Evolutionary conservation across 1,139 yeast genomes (phyloP), one percentile per base, ranked within the genome.

Genomic region (Insectozyma bohioensis): DNA sequence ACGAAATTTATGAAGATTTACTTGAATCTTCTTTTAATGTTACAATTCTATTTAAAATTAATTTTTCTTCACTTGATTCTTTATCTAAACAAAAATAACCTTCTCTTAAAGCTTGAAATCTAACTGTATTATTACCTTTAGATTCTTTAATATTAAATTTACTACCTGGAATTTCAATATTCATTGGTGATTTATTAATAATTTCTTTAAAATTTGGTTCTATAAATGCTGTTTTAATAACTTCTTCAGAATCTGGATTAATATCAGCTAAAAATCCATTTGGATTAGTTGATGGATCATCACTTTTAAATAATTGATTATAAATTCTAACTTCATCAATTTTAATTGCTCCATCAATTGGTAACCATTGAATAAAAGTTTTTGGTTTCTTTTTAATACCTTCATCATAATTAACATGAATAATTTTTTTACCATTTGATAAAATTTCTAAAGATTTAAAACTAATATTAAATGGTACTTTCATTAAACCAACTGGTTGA

Each of bases 101-200:
- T 33, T 87, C 92, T 64, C 99, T 82, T 60, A 94, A 75, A 19
- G 96, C 98, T 67, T 94, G 99, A 86, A 94, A 94, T 58, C 98
- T 78, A 22, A 86, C 85, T n/a, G 95, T 78, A 58, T 92, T 95
- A 21, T 85, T 81, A 17, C 73, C 75, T 30, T 56, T 56, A 35
- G 59, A 61, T 56, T 85, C 95, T 47, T 68, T 69, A 45, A 84
- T 84, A 52, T 80, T 77, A 54, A 84, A 84, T 43, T 80, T 80
- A 41, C 84, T 82, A 37, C 78, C 75, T 11, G 80, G 76, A 36
- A 75, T 65, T 26, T 78, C 78, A 45, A 80, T 68, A 50, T 80
- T 81, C 80, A 92, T 77, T 33, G 97, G 97, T 14, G 92, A 80
- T 43, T 75, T 78, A 35, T 63, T 58, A 48, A 77, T 66, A 39